Evolutionary conservation across 116 monocot species (phyloP).

Genomic region (Cymodocea nodosa): DNA sequence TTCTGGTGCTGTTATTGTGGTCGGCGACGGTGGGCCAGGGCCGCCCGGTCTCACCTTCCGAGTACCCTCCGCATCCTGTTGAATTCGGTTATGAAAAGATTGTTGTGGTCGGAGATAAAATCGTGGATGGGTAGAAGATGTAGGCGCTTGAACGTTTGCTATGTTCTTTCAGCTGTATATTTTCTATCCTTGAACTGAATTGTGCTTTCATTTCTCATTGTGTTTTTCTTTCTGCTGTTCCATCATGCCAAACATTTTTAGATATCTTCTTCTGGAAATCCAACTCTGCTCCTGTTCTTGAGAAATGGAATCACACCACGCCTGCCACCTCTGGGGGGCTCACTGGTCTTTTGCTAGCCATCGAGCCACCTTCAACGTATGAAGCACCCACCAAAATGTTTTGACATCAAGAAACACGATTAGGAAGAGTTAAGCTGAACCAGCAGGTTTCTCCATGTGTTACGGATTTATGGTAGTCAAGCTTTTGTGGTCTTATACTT

Average conservation of each 20-base stretch:
- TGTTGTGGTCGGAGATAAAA: conserved; percentile 4
- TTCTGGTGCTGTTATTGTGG: conserved; percentile 30
- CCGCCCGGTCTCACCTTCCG: conserved; percentile 33
- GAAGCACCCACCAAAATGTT: too few relatives aligned
- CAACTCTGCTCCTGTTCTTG: neutral
- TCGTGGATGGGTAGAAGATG: neutral
- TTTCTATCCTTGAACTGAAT: neutral
- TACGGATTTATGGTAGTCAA: too few relatives aligned
- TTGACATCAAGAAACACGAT: too few relatives aligned
- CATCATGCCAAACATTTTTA: neutral
- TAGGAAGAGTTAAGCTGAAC: too few relatives aligned
- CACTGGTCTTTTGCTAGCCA: too few relatives aligned
- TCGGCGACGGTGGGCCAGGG: conserved; percentile 14
- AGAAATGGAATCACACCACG: neutral
- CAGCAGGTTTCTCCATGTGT: too few relatives aligned
- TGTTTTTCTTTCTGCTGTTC: neutral
- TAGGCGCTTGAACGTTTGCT: neutral
- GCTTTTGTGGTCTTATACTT: too few relatives aligned
- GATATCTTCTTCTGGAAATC: neutral
- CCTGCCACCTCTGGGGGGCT: too few relatives aligned
- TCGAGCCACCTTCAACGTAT: too few relatives aligned
- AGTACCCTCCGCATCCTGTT: conserved; percentile 16
- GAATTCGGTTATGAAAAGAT: conserved; percentile 41
- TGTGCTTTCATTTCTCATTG: neutral
- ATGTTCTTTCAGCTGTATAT: neutral